A percentile compares a stretch with the other conserved stretches of the same genome.
Conservation (phyloP, 257 asterid genomes). For the Petrea volubilis region DNA sequence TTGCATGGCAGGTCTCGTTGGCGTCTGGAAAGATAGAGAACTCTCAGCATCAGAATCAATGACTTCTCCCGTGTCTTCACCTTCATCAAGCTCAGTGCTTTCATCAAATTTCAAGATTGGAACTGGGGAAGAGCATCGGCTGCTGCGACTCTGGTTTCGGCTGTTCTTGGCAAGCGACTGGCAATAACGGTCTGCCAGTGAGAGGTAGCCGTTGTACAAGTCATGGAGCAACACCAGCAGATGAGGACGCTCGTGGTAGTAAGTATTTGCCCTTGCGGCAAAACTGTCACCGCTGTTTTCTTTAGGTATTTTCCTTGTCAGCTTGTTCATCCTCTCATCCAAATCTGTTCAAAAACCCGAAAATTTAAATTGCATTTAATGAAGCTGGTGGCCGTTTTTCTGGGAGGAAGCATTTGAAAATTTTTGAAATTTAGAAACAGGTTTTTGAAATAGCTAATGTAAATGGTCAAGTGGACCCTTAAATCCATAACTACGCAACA, state of each 20-base stretch:
- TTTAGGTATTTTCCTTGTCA: constrained; percentile 42
- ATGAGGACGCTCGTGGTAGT: constrained; percentile 89
- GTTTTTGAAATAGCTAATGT: neutral
- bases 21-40: constrained; percentile 62
- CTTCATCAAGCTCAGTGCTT: constrained; percentile 33
- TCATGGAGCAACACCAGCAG: constrained; percentile 70
- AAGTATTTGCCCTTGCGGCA: constrained; percentile 70
- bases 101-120: constrained; percentile 38
- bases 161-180: constrained; percentile 69
- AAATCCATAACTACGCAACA: neutral
- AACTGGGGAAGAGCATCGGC: constrained; percentile 56
- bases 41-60: constrained; percentile 85
- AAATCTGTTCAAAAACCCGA: constrained; percentile 44
- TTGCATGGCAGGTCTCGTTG: constrained; percentile 17
- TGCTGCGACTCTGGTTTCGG: constrained; percentile 15
- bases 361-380: constrained; percentile 7
- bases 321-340: constrained; percentile 78
- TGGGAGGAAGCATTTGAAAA: constrained; percentile 13
- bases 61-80: constrained; percentile 44
- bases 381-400: neutral
- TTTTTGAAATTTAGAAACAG: neutral
- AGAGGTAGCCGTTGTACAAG: constrained; percentile 74
- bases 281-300: constrained; percentile 61
- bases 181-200: constrained; percentile 82
- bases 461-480: constrained; percentile 10